Percentiles rank a stretch among this genome's conserved stretches.
These are phyloP conservation scores for Parafenestella ontariensis DNA, from an alignment of 2,329 filamentous ascomycete species.

Conservation along the genomic window DNA sequence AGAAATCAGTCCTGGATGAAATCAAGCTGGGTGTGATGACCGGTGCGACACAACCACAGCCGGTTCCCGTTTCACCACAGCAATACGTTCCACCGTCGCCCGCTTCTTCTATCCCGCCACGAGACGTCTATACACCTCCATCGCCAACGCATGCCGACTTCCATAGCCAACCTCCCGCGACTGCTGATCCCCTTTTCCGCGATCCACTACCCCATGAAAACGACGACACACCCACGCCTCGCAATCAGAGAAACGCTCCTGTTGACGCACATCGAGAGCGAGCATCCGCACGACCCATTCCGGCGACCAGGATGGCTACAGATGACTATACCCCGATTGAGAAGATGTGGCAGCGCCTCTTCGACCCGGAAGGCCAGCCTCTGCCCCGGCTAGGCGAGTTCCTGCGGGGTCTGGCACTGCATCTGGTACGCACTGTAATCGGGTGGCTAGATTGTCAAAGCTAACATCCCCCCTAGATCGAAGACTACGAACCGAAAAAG, in stretches of 20 bases:
- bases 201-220: conserved; percentile 42
- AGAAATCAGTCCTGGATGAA: conserved; percentile 52
- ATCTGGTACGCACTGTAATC: conserved; percentile 64
- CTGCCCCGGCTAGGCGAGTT: conserved; percentile 74
- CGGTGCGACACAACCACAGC: conserved; percentile 36
- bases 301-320: conserved; percentile 38
- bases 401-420: conserved; percentile 73
- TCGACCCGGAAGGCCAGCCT: conserved; percentile 70
- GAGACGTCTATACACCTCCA: conserved; percentile 62
- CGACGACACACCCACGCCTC: conserved; percentile 39
- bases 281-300: conserved; percentile 33
- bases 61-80: conserved; percentile 46
- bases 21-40: conserved; percentile 55
- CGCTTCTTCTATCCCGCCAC: conserved; percentile 56
- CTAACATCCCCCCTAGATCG: conserved; percentile 60
- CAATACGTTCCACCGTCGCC: conserved; percentile 50
- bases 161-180: conserved; percentile 39
- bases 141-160: conserved; percentile 54
- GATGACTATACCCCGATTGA: conserved; percentile 59
- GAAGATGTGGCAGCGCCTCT: conserved; percentile 78
- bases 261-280: conserved; percentile 33
- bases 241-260: conserved; percentile 32
- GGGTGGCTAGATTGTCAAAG: not conserved
- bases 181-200: conserved; percentile 44
- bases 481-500: conserved; percentile 71